phyloP scores from a whole-genome alignment of 371 early-diverging fungal genomes.

The Lichtheimia hyalospora region DNA sequence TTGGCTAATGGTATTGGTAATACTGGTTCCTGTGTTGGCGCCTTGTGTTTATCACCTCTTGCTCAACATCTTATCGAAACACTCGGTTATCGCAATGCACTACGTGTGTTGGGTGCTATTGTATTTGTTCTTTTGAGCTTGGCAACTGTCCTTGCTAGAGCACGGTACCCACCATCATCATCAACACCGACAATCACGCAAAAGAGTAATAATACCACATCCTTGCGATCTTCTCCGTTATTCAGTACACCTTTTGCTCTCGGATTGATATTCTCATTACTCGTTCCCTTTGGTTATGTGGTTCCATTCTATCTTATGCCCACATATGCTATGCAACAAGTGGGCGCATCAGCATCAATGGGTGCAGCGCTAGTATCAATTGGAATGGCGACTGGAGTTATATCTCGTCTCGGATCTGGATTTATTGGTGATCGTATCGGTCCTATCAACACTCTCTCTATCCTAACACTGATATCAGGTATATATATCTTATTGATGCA shows the following conservation, averaged over 20 bases:
- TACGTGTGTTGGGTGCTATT: too few relatives aligned
- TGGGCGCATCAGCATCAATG: conserved; percentile 1
- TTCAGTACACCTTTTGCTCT: conserved; percentile 10
- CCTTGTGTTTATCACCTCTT: neutral
- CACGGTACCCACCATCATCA: neutral
- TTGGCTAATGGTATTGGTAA: conserved; percentile 54
- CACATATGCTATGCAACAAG: conserved; percentile 6
- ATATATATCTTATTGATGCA: neutral
- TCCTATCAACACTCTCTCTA: conserved; percentile 18
- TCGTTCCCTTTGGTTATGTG: conserved; percentile 42
- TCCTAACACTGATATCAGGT: conserved; percentile 9
- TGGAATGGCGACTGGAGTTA: conserved; percentile 5
- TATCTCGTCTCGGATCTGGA: conserved; percentile 29
- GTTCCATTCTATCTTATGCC: conserved; percentile 28
- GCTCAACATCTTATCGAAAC: conserved; percentile 1
- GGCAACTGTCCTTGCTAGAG: too few relatives aligned
- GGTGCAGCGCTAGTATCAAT: conserved; percentile 18
- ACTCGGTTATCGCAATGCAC: neutral
- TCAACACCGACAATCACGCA: conserved; percentile 1
- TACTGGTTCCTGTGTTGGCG: conserved; percentile 56
- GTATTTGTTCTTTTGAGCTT: too few relatives aligned
- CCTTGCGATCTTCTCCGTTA: conserved; percentile 1
- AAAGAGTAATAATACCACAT: conserved; percentile 11
- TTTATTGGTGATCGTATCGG: conserved; percentile 23
- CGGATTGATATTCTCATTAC: conserved; percentile 32